Evolutionary conservation across 768 basidiomycete species (phyloP).

Genomic region (Russula vinacea): DNA sequence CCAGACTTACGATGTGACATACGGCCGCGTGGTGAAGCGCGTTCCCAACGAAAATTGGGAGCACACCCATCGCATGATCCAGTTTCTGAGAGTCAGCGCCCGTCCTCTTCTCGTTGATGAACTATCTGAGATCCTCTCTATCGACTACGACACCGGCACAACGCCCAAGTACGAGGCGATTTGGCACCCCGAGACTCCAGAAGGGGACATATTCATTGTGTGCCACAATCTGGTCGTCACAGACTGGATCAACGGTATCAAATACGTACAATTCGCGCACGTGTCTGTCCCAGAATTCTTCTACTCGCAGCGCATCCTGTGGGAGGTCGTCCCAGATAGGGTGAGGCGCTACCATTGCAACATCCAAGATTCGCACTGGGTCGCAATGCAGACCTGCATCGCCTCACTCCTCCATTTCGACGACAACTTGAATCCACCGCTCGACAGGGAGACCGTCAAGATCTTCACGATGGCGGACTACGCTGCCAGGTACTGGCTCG

Average conservation of each 20-base stretch:
- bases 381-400: conserved; percentile 16
- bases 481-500: conserved; percentile 13
- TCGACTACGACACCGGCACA: conserved; percentile 29
- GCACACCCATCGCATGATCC: conserved; percentile 27
- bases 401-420: conserved; percentile 20
- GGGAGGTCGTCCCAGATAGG: background rate
- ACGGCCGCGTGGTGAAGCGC: conserved; percentile 32
- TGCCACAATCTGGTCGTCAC: conserved; percentile 18
- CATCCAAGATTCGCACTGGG: conserved; percentile 14
- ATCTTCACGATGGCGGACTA: conserved; percentile 23
- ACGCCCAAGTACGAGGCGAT: conserved; percentile 24
- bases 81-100: conserved; percentile 28
- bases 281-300: conserved; percentile 11
- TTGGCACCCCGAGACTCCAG: conserved; percentile 25
- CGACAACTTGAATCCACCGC: conserved; percentile 1
- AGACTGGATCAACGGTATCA: conserved; percentile 5
- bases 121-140: conserved; percentile 31
- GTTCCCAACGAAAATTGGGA: conserved; percentile 27
- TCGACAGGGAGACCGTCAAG: conserved; percentile 17
- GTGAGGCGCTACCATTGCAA: conserved; percentile 13
- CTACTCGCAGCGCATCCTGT: conserved; percentile 14
- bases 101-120: conserved; percentile 30
- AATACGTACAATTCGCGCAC: conserved; percentile 20
- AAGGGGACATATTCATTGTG: conserved; percentile 20
- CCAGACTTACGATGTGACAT: conserved; percentile 26